phyloP scores from a whole-genome alignment of 768 basidiomycete species.

The Clavaria fumosa region DNA sequence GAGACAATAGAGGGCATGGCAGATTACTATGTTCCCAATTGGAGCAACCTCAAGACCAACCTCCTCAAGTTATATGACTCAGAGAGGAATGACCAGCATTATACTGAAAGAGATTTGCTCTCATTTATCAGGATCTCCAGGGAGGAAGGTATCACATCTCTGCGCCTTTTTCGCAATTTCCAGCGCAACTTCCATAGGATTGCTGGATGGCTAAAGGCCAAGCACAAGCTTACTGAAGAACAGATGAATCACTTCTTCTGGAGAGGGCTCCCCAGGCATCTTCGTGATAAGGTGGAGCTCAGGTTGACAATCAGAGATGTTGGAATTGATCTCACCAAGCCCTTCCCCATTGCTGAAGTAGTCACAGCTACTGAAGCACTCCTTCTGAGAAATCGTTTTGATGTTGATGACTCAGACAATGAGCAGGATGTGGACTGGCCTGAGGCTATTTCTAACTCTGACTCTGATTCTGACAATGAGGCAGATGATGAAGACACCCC shows the following conservation, averaged over 20 bases:
- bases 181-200: slow-evolving; percentile 5
- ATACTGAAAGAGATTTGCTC: background rate
- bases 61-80: slow-evolving; percentile 4
- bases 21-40: background rate
- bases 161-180: slow-evolving; percentile 4
- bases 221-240: background rate
- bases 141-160: background rate
- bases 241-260: slow-evolving; percentile 6
- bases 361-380: background rate
- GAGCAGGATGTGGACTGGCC: background rate
- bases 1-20: slow-evolving; percentile 2
- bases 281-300: slow-evolving; percentile 7
- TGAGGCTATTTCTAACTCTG: background rate
- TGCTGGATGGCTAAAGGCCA: slow-evolving; percentile 6
- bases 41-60: background rate
- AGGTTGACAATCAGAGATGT: slow-evolving; percentile 5
- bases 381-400: background rate
- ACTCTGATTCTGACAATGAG: slow-evolving; percentile 6
- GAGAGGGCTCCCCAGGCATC: slow-evolving; percentile 1
- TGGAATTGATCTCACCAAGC: slow-evolving; percentile 3
- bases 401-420: background rate
- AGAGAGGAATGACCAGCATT: background rate
- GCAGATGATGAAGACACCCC: background rate
- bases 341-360: slow-evolving; percentile 9
- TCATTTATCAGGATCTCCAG: background rate